Evolutionary conservation across 2,329 filamentous ascomycete genomes (phyloP), one percentile per base, ranked within the genome.

Genomic region (Xylogone sp.): DNA sequence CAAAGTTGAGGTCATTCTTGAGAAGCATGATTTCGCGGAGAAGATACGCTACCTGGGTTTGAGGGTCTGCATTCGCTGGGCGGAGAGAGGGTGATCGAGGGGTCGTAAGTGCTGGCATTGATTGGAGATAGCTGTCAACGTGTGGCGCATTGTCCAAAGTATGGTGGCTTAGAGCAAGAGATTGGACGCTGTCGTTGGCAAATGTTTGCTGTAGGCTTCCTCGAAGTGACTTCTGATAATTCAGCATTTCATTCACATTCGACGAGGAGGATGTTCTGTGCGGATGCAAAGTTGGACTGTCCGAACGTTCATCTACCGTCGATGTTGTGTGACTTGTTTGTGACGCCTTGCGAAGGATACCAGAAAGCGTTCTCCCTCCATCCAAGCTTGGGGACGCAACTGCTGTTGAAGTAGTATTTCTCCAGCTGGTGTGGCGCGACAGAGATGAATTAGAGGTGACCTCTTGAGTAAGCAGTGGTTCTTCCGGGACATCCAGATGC

Each of bases 1-100:
- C 90, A 62, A 93, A 94, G 57, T 87, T 88, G 43, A 94, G 74
- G 60, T 94, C 88, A 55, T 92, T 94, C 43, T 86, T 83, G 10
- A 94, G 69, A 2, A 92, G 71, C 49, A 90, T 79, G n/a, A 90
- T 80, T 60, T 91, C 86, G 42, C 86, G 80, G 58, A 90, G 84
- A 3, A 94, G 71, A 57, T 83, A 81, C 1, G 78, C 71, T 22
- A 77, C 62, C 52, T 77, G 71, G 16, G 70, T 64, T 53, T 68
- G 61, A 54, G 47, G 20, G 12, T 39, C 47, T 12, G 21, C 19
- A 29, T 43, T 43, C 5, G 21, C 65, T 63, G 68, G 53, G 9
- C 58, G 50, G 6, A 65, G 31, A 43, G 61, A 60, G 20, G 62
- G 60, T 8, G 62, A 63, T n/a, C 60, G 54, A 42, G 63, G 55